Evolutionary conservation across 2,329 filamentous ascomycete species (phyloP), one percentile per base, ranked within the genome.

Genomic region (Claviceps pazoutovae): DNA sequence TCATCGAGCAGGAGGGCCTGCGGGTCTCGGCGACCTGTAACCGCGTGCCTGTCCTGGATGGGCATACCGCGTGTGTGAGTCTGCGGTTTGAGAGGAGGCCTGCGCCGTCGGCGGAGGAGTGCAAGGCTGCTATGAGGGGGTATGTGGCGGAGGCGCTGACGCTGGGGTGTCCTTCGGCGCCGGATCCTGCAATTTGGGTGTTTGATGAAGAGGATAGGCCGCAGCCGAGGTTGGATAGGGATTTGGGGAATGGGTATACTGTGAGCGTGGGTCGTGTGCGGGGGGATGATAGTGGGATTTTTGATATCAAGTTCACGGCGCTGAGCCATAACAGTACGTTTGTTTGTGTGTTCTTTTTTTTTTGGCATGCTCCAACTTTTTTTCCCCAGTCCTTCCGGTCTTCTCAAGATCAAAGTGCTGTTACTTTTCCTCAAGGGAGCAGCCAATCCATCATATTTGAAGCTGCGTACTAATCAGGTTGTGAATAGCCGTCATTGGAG

Each of bases 271-370:
- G 91, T 7, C 79, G 91, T 26, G 79, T 96, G 30, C 74, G 93
- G 46, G 83, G 91, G 66, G 90, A 95, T 61, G 85, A 88, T 60
- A 86, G 83, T 56, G 88, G 87, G 19, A 84, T 95, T 58, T 96
- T 96, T 62, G 93, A 97, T 64, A 79, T 97, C 65, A 90, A 94
- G 67, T 97, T 97, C 68, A 90, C 93, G 56, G 88, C 89, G 23
- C 73, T 97, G 59, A 95, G 88, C 64, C 93, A 97, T 59, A 81
- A 81, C 61, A 82, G 76, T 79, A 64, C 69, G 75, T 72, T 9
- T 42, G 75, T 72, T 9, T 42, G 9, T 21, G 13, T 14, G 44
- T 19, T 26, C 36, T 36, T 39, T 49, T 46, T 17, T 2, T 43
- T 13, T 36, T 21, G 34, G 41, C 19, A 17, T n/a, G 26, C 37